phyloP scores from a whole-genome alignment of 768 basidiomycete genomes.

The Cystofilobasidium bisporidii region DNA sequence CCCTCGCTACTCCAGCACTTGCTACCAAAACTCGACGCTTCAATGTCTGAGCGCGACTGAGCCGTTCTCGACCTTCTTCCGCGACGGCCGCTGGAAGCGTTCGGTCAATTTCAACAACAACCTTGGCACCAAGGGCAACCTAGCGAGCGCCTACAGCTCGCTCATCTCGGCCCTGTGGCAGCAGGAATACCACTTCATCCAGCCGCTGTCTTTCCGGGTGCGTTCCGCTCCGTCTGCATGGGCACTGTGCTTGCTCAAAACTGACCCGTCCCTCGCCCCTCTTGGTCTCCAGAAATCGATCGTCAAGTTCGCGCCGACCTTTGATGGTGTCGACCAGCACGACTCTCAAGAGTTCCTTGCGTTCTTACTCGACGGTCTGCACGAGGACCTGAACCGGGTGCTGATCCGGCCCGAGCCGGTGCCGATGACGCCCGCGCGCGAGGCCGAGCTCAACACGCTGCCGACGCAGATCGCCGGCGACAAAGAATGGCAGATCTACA shows the following conservation, averaged over 20 bases:
- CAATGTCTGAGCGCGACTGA: conserved; percentile 92
- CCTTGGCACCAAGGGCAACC: conserved; percentile 72
- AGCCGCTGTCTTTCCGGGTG: conserved; percentile 76
- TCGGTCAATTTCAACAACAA: conserved; percentile 46
- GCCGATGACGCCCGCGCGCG: conserved; percentile 61
- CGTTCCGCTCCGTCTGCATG: conserved; percentile 33
- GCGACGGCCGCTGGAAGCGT: conserved; percentile 68
- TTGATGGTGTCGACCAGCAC: conserved; percentile 78
- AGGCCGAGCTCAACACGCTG: conserved; percentile 76
- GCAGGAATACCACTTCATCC: conserved; percentile 69
- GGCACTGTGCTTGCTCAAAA: too few species aligned
- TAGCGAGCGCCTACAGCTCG: conserved; percentile 72
- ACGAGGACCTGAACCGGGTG: conserved; percentile 78
- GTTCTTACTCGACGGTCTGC: conserved; percentile 83
- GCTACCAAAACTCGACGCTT: conserved; percentile 97
- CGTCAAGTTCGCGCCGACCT: conserved; percentile 57
- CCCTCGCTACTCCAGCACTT: conserved; percentile 63
- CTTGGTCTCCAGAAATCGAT: conserved; percentile 47
- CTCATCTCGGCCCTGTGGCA: conserved; percentile 81
- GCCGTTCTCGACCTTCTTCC: conserved; percentile 87
- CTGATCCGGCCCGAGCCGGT: conserved; percentile 58
- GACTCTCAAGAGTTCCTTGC: conserved; percentile 96
- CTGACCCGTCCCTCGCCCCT: conserved; percentile 16
- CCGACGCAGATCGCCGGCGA: conserved; percentile 81
- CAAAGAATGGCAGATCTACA: conserved; percentile 86